These are phyloP conservation scores for Linum trigynum DNA, from an alignment of 345 rosid genomes.

Conservation along the genomic window DNA sequence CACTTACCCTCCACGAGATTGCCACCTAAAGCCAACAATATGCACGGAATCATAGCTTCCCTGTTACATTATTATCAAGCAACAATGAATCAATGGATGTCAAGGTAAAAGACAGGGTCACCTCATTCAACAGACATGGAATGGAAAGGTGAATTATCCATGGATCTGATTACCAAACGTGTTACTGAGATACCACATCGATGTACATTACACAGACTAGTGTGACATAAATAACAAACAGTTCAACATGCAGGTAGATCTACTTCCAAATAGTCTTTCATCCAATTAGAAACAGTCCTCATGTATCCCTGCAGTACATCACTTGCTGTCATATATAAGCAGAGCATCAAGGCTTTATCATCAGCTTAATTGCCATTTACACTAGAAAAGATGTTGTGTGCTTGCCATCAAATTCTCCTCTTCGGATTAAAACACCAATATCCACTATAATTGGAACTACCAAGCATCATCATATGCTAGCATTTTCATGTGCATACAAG, in stretches of 20 bases:
- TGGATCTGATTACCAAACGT: neutral
- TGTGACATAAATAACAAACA: neutral
- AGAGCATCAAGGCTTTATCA: too few relatives aligned
- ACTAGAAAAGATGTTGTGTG: too few relatives aligned
- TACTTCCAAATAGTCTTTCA: too few relatives aligned
- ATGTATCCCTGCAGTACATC: too few relatives aligned
- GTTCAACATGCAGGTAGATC: neutral
- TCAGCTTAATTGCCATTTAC: too few relatives aligned
- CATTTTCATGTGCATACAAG: neutral
- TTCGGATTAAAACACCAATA: neutral
- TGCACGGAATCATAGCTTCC: conserved; percentile 98
- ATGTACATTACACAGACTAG: neutral
- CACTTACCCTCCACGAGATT: conserved; percentile 84
- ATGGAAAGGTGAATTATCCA: neutral
- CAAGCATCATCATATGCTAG: conserved; percentile 1
- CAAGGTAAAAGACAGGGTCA: neutral
- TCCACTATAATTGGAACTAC: neutral
- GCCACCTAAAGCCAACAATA: conserved; percentile 89
- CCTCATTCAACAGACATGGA: too few relatives aligned
- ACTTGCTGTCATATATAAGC: too few relatives aligned
- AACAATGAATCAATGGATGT: conserved; percentile 2
- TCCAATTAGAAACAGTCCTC: too few relatives aligned
- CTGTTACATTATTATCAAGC: conserved; percentile 25
- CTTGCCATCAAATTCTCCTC: neutral
- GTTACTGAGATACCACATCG: neutral